Base-by-base conservation (phyloP, 2,329 filamentous ascomycete genomes). In the Zymoseptoria brevis region DNA sequence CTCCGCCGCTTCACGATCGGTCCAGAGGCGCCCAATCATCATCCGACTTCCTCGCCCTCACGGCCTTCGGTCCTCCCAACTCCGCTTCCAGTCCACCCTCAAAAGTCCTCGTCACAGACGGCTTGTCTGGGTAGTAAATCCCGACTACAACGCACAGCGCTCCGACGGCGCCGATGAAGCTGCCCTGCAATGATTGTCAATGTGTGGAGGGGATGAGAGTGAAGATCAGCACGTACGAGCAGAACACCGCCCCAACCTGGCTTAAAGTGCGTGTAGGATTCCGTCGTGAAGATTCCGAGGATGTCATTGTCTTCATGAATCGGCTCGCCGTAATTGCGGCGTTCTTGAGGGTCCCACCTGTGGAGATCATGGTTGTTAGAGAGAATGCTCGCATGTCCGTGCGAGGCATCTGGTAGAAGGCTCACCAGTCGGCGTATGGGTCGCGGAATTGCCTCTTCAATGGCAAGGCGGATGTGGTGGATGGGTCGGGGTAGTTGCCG, bases 261-360 rank as follows among this genome's bases (percentile, higher is more conserved):
- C 54, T 83, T 87, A 71, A 84, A 83, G 81, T 94, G 93, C 58
- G 86, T 94, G 79, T 99, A 97, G 70, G 92, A 87, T 74, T 94
- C 86, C 2, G 90, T 85, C 55, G 89, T 88, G 77, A 99, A 93
- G 65, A 96, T 87, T 68, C 91, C 92, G 59, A 97, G 81, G 59
- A 91, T 82, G 74, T 99, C 95, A 76, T 96, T 88, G 75, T 99
- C 94, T 77, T 99, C 95, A 76, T 99, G 93, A 56, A 96, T 85
- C 11, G 93, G 90, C 77, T 99, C 95, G 76, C 92, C 92, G 74
- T 89, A 97, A 82, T 99, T 97, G 71, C 94, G 86, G 74, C 92
- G 87, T 76, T 97, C 94, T 79, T 99, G 94, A 76, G 91, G 88
- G 77, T 99, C 93, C 90, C 91, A 97, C 60, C 58, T 58, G 48